phyloP scores from a whole-genome alignment of 2,329 filamentous ascomycete genomes.

The Lecanoromycetidae sp. region DNA sequence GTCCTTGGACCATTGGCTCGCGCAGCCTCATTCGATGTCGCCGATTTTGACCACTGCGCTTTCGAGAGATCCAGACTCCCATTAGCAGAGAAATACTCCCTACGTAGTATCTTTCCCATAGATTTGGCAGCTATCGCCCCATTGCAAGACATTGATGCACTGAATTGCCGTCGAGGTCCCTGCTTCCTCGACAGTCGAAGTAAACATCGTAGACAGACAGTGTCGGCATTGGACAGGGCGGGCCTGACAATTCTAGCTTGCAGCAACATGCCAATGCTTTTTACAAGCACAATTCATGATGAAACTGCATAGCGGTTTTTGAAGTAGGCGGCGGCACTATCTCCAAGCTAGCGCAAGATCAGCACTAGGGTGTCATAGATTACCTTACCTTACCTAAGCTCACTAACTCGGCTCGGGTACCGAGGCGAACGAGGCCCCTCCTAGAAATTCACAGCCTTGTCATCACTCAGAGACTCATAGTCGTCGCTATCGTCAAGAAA shows the following conservation, averaged over 20 bases:
- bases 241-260: neutral
- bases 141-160: constrained; percentile 1
- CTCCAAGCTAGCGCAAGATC: neutral
- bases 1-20: neutral
- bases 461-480: too few species aligned
- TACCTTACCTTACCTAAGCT: too few species aligned
- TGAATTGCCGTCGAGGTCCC: constrained; percentile 1
- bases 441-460: too few species aligned
- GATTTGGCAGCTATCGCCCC: constrained; percentile 1
- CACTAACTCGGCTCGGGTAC: too few species aligned
- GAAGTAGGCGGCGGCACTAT: neutral
- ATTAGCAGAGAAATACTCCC: constrained; percentile 16
- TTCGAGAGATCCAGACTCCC: neutral
- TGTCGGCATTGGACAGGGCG: neutral
- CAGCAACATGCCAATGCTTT: constrained; percentile 6
- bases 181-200: neutral
- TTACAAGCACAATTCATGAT: neutral
- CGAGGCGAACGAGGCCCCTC: too few species aligned
- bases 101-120: constrained; percentile 4
- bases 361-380: too few species aligned
- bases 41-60: neutral
- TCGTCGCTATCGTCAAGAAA: too few species aligned
- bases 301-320: neutral
- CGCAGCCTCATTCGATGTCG: neutral
- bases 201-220: constrained; percentile 12